Evolutionary conservation across 139 green algal genomes (phyloP).

Genomic region (Tetradesmus lagerheimii): DNA sequence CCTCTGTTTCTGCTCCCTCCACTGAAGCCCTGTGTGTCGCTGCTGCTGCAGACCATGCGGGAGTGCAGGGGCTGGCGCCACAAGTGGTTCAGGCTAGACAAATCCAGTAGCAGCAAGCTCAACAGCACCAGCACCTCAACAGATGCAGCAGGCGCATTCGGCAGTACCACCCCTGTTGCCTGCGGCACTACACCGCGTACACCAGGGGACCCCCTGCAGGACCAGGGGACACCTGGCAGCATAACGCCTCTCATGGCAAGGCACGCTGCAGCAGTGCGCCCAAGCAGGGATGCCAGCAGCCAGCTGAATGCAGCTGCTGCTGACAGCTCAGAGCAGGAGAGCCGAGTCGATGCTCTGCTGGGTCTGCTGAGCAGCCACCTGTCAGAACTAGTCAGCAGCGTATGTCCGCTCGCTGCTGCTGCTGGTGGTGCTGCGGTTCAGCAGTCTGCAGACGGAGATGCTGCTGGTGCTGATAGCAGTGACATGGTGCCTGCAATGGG

Average conservation of each 20-base stretch:
- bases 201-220: neutral
- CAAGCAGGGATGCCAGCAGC: neutral
- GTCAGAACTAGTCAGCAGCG: conserved; percentile 12
- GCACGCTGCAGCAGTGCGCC: neutral
- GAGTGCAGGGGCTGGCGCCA: conserved; percentile 19
- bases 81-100: conserved; percentile 35
- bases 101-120: conserved; percentile 1
- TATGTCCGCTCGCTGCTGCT: neutral
- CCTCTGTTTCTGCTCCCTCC: no score
- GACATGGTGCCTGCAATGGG: neutral
- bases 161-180: neutral
- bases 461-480: neutral
- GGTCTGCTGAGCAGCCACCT: neutral
- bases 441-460: neutral
- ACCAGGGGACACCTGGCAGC: conserved; percentile 3
- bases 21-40: neutral
- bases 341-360: neutral
- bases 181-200: neutral
- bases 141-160: neutral
- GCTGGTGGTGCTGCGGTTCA: no score
- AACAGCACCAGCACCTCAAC: conserved; percentile 15
- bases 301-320: neutral
- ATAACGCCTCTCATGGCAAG: neutral
- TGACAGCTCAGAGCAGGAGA: conserved; percentile 1
- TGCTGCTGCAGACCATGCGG: conserved; percentile 15